Base-by-base conservation (phyloP, 257 asterid genomes). In the Nicotiana benthamiana region DNA sequence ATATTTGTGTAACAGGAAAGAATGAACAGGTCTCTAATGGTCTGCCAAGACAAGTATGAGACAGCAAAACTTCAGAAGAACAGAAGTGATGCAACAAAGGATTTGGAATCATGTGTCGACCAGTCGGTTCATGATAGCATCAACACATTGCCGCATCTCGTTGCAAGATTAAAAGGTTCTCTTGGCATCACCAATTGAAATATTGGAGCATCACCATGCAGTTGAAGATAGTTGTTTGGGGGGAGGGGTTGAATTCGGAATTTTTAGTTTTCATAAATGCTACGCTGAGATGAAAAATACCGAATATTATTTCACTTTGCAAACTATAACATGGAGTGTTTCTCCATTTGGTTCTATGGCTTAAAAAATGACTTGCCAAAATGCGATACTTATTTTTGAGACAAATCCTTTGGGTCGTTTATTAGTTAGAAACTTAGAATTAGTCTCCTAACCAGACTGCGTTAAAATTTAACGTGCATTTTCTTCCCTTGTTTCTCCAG, bases 11-110 rank as follows among this genome's bases (percentile, higher is more conserved):
- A 82, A 12, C 89, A 95, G 98, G 98, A 95, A 81, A 86, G 87
- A 75, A 54, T 95, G 90, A 87, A 85, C 64, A 88, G 97, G 80
- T 86, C 97, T 80, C 85, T 95, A 62, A 83, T 83, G 80, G 98
- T 95, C 68, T 95, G 98, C 89, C 98, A 95, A 83, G 98, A 95
- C 92, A 92, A 89, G 82, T 88, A 86, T 66, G 98, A 95, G 88
- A 51, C 90, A 1, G 90, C 95, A 67, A 93, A 88, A 86, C 81
- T 87, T 84, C 97, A 92, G 83, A 74, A 82, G 24, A 86, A 83
- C 84, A 80, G 83, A 82, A 83, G 83, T 75, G 81, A 79, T 24
- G 82, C 90, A 51, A 80, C 82, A 82, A 86, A 80, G 63, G 86
- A 80, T 83, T 82, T 95, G 83, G 97, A 95, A 87, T 90, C 95